Base-by-base conservation (phyloP, 345 rosid species). In the Sonneratia caseolaris region DNA sequence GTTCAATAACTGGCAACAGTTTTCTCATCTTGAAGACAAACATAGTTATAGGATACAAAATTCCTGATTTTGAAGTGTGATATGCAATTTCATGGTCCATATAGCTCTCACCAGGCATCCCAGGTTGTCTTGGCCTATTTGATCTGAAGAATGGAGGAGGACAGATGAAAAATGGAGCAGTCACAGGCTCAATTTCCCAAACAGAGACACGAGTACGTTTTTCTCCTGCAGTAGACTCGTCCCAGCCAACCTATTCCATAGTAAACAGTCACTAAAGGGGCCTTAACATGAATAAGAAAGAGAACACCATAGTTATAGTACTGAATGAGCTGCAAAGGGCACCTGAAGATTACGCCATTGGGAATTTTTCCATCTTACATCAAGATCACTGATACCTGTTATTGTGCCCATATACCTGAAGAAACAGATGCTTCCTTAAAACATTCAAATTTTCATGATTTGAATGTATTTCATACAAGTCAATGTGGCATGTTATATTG, bases 261-360 rank as follows among this genome's bases (percentile, higher is more conserved):
- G 74, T 13, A 78, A 21, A 66, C 4, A 38, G 36, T 70, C 42
- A 70, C 64, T 48, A 65, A n/a, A 61, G 45, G 24, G 64, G 62
- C 27, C 57, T 2, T 6, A 38, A 12, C 35, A 27, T 2, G 22
- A n/a, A n/a, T 4, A 65, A 24, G 32, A 37, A 5, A 7, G 59
- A 48, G 48, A 21, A 12, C 21, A 22, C 53, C 35, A 42, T 22
- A 1, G 45, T 48, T 8, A 4, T 5, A 4, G 0, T 24, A 56
- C 43, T 7, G 61, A 37, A 16, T 37, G 57, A 6, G 24, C 24
- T 18, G 65, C 45, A 62, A 36, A 51, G 21, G 35, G 10, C 77
- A 90, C 98, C 91, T 90, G 98, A 79, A 96, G 81, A 77, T 91
- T 90, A 56, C 98, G 88, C 99, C 99, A 96, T 70, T 92, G 98